Evolutionary conservation across 306 rosid genomes (phyloP).

Genomic region (Fragaria vesca): DNA sequence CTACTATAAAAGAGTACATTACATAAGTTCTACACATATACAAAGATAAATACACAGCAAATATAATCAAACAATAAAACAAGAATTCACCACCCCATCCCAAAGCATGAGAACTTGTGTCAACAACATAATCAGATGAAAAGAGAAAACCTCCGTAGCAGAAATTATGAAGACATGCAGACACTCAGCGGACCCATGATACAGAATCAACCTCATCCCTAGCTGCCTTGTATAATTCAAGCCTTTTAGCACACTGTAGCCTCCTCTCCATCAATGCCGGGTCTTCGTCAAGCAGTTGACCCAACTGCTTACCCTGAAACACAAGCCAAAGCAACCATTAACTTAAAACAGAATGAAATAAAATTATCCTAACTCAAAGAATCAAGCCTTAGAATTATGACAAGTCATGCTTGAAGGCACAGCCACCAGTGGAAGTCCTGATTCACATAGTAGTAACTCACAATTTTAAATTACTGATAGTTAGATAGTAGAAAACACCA

Average conservation of each 20-base stretch:
- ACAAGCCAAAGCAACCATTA: constrained; percentile 2
- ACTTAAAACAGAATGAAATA: neutral
- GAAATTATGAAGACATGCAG: neutral
- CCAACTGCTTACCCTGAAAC: constrained; percentile 66
- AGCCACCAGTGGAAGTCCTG: neutral
- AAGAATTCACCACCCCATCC: constrained; percentile 12
- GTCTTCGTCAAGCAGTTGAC: constrained; percentile 81
- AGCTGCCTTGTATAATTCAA: constrained; percentile 87
- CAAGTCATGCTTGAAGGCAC: neutral
- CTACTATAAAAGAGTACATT: neutral
- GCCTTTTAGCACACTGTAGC: constrained; percentile 79
- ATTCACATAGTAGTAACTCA: neutral
- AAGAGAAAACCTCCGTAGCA: neutral
- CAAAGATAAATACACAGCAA: neutral
- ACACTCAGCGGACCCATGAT: constrained; percentile 61
- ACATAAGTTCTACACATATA: constrained; percentile 6
- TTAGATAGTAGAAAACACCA: neutral
- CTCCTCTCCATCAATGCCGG: constrained; percentile 95
- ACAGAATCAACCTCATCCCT: constrained; percentile 95
- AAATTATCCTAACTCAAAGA: too few relatives aligned
- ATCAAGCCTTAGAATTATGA: neutral
- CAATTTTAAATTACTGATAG: neutral
- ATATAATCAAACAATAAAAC: neutral
- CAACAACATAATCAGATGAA: neutral
- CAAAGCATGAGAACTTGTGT: constrained; percentile 19